Conservation (phyloP, 805 yeast genomes). For the Wickerhamiella slavikovae region DNA sequence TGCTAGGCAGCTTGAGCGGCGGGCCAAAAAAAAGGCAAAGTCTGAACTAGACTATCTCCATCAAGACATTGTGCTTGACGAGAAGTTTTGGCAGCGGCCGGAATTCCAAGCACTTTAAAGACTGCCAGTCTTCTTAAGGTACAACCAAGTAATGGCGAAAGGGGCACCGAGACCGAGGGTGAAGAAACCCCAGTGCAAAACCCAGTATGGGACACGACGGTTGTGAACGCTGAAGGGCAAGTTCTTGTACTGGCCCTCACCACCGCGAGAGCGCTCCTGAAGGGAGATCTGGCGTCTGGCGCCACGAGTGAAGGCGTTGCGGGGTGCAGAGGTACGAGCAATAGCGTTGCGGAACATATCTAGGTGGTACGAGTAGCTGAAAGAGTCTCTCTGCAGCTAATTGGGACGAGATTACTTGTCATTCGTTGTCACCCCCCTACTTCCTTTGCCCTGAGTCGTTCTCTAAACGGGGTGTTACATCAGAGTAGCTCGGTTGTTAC, state of each 20-base stretch:
- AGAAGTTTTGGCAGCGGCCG: conserved; percentile 32
- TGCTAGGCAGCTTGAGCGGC: conserved; percentile 30
- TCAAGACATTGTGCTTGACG: conserved; percentile 41
- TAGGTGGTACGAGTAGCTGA: no score
- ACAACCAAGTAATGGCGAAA: conserved; percentile 57
- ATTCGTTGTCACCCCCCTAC: no score
- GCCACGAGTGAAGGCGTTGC: no score
- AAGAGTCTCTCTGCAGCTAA: no score
- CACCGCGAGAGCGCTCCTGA: no score
- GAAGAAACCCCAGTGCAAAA: conserved; percentile 62
- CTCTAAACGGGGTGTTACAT: no score
- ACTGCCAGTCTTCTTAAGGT: conserved; percentile 69
- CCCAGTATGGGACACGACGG: conserved; percentile 76
- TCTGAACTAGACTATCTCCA: conserved; percentile 28
- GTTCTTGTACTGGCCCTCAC: conserved; percentile 77
- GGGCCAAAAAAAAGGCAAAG: conserved; percentile 28
- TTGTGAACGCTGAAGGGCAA: conserved; percentile 85
- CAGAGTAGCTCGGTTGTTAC: no score
- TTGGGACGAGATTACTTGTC: no score
- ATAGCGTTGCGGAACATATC: neutral
- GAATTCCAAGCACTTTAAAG: conserved; percentile 1
- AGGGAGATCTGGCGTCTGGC: no score
- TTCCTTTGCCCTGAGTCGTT: no score
- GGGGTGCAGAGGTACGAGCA: neutral
- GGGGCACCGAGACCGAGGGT: conserved; percentile 53